Base-by-base conservation (phyloP, 169 alveolate species). In the Prorocentrum cordatum region DNA sequence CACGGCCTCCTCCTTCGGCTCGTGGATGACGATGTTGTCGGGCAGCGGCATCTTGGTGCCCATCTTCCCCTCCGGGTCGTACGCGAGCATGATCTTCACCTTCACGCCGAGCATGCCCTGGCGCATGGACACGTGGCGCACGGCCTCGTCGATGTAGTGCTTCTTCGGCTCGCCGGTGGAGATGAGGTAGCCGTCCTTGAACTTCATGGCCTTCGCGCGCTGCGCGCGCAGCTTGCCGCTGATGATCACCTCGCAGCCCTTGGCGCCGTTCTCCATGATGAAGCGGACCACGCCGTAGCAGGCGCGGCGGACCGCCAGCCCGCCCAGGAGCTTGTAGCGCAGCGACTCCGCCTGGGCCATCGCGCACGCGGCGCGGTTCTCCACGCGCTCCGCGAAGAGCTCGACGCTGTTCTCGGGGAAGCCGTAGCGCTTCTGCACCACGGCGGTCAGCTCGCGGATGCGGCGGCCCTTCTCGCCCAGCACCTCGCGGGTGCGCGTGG, bases 221-320 rank as follows among this genome's bases (percentile, higher is more conserved):
- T 98, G 99, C 70, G 99, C 99, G 90, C 99, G 96, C 84, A 98
- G 95, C 96, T 98, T 98, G 24, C 99, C 99, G 80, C 99, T 97
- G 89, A 98, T 98, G 92, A 98, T 98, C 90, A 98, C 99, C 94
- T 98, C 99, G 91, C 99, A 97, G 70, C 99, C 99, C 77, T 91
- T 95, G 92, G 99, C 99, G 72, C 99, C 99, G 47, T 97, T 96
- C 92, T 96, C 97, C 99, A 97, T 98, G 64, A 97, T 97, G 93
- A 94, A 96, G 92, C 98, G 36, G 84, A 98, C 94, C 70, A 97
- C 99, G 83, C 98, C 98, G 93, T 98, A 98, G 89, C 99, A 99
- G 73, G 99, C 99, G 68, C 99, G 95, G 94, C 99, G 96, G 84
- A 98, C 99, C 14, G 99, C 99, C 71, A 97, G 96, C 20, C 99